Conservation (phyloP, 2,329 filamentous ascomycete species). For the Botrytis elliptica region DNA sequence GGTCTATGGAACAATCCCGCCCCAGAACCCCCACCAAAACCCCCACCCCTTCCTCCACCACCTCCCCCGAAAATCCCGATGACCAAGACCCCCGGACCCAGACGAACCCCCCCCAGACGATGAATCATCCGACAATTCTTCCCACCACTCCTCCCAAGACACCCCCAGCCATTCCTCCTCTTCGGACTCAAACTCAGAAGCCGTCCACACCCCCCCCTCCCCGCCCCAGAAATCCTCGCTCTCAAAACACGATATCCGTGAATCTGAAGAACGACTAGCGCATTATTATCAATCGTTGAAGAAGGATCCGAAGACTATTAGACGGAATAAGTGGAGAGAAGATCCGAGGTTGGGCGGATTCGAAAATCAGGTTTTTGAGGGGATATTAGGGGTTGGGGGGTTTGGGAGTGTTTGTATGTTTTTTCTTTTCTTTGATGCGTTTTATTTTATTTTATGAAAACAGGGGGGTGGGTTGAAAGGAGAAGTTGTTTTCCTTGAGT, state of each 20-base stretch:
- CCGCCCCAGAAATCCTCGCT: not conserved
- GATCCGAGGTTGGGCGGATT: not conserved
- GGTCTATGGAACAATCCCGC: not conserved
- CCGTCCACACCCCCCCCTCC: not conserved
- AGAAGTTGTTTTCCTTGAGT: not conserved
- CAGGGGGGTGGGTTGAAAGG: too few species aligned
- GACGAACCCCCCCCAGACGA: not conserved
- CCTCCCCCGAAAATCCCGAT: too few species aligned
- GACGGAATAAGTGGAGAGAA: not conserved
- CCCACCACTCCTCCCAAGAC: not conserved
- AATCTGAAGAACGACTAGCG: not conserved
- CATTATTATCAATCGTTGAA: not conserved
- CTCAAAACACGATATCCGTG: not conserved
- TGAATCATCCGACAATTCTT: not conserved
- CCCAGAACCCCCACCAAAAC: too few species aligned
- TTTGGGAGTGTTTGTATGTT: slow-evolving; percentile 8
- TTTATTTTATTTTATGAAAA: too few species aligned
- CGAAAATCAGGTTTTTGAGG: not conserved
- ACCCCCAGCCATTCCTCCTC: not conserved
- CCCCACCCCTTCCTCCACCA: too few species aligned
- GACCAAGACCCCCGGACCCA: not conserved
- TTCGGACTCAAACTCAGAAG: not conserved
- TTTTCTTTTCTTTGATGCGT: not conserved
- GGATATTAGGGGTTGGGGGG: not conserved
- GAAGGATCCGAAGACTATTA: not conserved